Conservation (phyloP, 139 green algal species). For the Astrephomene gubernaculifera region DNA sequence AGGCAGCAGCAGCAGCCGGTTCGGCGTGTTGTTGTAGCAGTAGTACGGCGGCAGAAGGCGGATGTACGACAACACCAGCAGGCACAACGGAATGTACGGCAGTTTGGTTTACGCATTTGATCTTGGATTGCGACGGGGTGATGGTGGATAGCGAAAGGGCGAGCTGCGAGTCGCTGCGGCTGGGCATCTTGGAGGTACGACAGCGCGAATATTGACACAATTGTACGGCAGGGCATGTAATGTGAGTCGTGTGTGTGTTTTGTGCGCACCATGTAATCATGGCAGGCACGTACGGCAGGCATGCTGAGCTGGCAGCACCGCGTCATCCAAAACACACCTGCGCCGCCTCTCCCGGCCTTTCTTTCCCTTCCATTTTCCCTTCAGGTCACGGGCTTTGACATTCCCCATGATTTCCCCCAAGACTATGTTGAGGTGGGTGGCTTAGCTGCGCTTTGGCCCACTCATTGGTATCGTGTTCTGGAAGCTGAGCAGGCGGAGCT, state of each 20-base stretch:
- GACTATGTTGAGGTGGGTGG: slow-evolving; percentile 61
- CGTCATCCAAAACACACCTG: no score
- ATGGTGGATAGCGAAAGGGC: slow-evolving; percentile 80
- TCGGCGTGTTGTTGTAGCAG: background rate
- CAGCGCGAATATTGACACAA: no score
- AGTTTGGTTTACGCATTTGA: slow-evolving; percentile 64
- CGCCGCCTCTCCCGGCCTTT: background rate
- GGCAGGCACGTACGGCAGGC: no score
- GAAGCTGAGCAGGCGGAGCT: no score
- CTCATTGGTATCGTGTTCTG: no score
- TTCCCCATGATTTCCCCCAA: slow-evolving; percentile 76
- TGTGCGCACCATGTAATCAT: no score
- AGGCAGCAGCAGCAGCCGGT: no score
- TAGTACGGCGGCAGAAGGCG: background rate
- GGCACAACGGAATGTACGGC: background rate
- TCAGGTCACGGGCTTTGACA: slow-evolving; percentile 80
- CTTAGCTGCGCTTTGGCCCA: no score
- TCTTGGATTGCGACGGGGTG: slow-evolving; percentile 89
- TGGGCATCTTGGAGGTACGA: slow-evolving; percentile 69
- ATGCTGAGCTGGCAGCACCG: no score
- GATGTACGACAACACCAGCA: background rate
- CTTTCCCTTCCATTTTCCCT: background rate
- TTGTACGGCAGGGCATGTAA: no score
- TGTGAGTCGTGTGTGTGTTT: no score
- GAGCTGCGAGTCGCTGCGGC: slow-evolving; percentile 78